phyloP scores from a whole-genome alignment of 257 asterid species.

The Echites panduratus region DNA sequence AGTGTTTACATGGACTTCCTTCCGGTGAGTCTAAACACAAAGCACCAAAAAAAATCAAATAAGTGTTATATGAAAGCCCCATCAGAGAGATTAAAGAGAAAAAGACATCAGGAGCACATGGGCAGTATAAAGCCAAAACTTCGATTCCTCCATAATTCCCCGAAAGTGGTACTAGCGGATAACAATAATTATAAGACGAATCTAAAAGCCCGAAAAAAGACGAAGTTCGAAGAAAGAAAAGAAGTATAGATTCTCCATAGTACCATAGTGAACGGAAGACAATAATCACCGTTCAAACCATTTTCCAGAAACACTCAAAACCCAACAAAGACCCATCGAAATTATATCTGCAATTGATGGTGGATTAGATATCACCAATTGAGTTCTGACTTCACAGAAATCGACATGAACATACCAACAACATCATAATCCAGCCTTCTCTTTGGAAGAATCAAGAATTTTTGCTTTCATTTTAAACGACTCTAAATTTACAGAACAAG shows the following conservation, averaged over 20 bases:
- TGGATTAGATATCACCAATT: slow-evolving; percentile 11
- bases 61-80: slow-evolving; percentile 1
- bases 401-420: slow-evolving; percentile 2
- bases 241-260: neutral
- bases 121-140: neutral
- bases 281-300: slow-evolving; percentile 13
- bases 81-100: slow-evolving; percentile 4
- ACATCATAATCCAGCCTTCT: slow-evolving; percentile 9
- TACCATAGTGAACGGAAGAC: slow-evolving; percentile 1
- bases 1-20: slow-evolving; percentile 24
- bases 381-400: neutral
- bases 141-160: slow-evolving; percentile 13
- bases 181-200: slow-evolving; percentile 18
- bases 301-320: slow-evolving; percentile 5
- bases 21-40: slow-evolving; percentile 27
- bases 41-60: slow-evolving; percentile 7
- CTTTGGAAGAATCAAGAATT: neutral
- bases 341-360: slow-evolving; percentile 16
- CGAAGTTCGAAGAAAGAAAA: slow-evolving; percentile 5
- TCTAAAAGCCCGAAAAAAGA: slow-evolving; percentile 12
- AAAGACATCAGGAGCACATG: slow-evolving; percentile 8
- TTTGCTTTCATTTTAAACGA: neutral
- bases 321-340: slow-evolving; percentile 14
- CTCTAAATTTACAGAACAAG: neutral
- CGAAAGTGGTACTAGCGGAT: slow-evolving; percentile 2